Evolutionary conservation across 805 yeast species (phyloP).

Genomic region (Kodamaea sagamina): DNA sequence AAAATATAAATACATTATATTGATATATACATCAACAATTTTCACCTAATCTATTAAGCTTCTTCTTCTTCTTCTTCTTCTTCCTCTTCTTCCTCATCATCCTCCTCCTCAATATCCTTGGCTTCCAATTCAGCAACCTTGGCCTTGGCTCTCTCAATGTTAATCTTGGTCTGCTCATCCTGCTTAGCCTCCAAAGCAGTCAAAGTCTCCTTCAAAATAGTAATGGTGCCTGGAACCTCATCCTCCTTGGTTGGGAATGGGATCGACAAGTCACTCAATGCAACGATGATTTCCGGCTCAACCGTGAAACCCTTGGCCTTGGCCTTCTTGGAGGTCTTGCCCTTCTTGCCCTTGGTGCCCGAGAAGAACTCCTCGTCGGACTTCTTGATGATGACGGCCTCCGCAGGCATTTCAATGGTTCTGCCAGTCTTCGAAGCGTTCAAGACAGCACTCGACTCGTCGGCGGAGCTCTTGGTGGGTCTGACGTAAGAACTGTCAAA

Average conservation of each 20-base stretch:
- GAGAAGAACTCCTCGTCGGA: slow-evolving; percentile 62
- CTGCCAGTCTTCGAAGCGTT: slow-evolving; percentile 35
- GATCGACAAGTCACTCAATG: slow-evolving; percentile 73
- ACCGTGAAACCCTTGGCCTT: slow-evolving; percentile 63
- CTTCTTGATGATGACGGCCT: slow-evolving; percentile 62
- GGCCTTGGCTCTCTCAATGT: slow-evolving; percentile 74
- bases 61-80: slow-evolving; percentile 27
- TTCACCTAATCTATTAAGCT: slow-evolving; percentile 6
- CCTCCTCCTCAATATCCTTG: slow-evolving; percentile 32
- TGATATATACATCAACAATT: slow-evolving; percentile 6
- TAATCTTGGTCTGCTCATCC: slow-evolving; percentile 76
- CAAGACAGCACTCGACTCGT: slow-evolving; percentile 18
- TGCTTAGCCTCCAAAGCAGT: slow-evolving; percentile 68
- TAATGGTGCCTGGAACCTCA: slow-evolving; percentile 66
- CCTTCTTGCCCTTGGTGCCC: slow-evolving; percentile 41
- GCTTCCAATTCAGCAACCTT: slow-evolving; percentile 70
- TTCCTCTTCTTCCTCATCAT: slow-evolving; percentile 45
- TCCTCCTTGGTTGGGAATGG: slow-evolving; percentile 76
- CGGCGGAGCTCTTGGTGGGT: slow-evolving; percentile 41
- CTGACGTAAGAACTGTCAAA: slow-evolving; percentile 80
- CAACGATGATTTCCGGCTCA: slow-evolving; percentile 77
- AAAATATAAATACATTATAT: slow-evolving; percentile 3
- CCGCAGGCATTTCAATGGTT: slow-evolving; percentile 62
- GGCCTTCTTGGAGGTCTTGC: slow-evolving; percentile 54
- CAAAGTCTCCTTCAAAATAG: slow-evolving; percentile 70